Evolutionary conservation across 768 basidiomycete species (phyloP).

Genomic region (Mycena amicta): DNA sequence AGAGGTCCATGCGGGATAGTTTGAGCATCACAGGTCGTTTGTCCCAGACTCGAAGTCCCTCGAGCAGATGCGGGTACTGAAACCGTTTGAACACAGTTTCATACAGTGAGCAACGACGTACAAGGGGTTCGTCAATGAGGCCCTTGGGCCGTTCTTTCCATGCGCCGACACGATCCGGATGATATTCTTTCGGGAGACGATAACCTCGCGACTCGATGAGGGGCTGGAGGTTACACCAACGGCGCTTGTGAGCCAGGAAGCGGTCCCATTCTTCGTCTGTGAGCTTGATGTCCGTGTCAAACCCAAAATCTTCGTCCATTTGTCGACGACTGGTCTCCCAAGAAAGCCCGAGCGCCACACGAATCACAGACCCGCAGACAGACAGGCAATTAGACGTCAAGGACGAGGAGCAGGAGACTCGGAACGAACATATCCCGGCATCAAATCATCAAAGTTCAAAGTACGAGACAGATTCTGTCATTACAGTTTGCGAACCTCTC

Average conservation of each 20-base stretch:
- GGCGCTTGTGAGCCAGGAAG: slow-evolving; percentile 19
- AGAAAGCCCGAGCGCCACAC: too few relatives aligned
- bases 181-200: slow-evolving; percentile 11
- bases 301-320: slow-evolving; percentile 21
- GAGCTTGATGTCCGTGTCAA: slow-evolving; percentile 14
- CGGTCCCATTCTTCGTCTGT: slow-evolving; percentile 21
- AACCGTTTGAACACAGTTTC: neutral
- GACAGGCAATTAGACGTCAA: too few relatives aligned
- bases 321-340: too few relatives aligned
- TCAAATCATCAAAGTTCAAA: too few relatives aligned
- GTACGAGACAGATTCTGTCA: neutral
- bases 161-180: slow-evolving; percentile 16
- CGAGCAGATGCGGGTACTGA: slow-evolving; percentile 21
- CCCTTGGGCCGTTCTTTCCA: slow-evolving; percentile 18
- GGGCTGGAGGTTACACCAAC: slow-evolving; percentile 22
- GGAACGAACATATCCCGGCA: too few relatives aligned
- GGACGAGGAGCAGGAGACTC: too few relatives aligned
- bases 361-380: too few relatives aligned
- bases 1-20: slow-evolving; percentile 20
- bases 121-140: slow-evolving; percentile 14
- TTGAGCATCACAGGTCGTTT: slow-evolving; percentile 22
- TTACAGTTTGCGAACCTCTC: slow-evolving; percentile 73
- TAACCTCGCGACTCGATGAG: slow-evolving; percentile 21
- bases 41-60: slow-evolving; percentile 19
- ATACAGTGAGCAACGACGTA: neutral